Evolutionary conservation across 805 yeast genomes (phyloP), one percentile per base, ranked within the genome.

Genomic region (Yamadazyma tumulicola): DNA sequence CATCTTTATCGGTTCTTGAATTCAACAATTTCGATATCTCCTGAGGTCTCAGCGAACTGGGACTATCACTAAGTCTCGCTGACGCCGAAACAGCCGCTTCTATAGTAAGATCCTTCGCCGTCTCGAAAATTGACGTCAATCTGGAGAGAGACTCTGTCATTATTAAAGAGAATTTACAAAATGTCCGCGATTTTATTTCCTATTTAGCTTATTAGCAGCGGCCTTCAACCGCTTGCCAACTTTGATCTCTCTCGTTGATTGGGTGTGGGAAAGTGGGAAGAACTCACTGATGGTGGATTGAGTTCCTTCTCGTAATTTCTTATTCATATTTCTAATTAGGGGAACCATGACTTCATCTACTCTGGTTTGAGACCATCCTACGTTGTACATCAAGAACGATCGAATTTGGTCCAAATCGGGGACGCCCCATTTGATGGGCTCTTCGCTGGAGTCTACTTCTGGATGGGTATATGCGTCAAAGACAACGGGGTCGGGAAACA

Each of bases 321-420:
- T 69, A 54, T 88, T 88, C 63, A 88, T 72, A 47, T 82, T 88
- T 46, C 79, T 73, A 12, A 93, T 81, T 36, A 93, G 74, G 3
- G 98, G 99, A 13, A 89, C 69, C 52, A 93, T 63, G 3, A 88
- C 80, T 49, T 85, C 89, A 51, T 91, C 95, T 2, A 86, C 81
- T 39, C 76, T 72, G 6, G 72, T 79, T 48, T 77, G 78, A 2
- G 73, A 62, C 97, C 99, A 94, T 2, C 89, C 88, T 6, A 88
- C 78, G 29, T 77, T 77, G 29, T 61, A 66, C 72, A 74, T 74
- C 55, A 93, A 64, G 46, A 75, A 89, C 1, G 75, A 67, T 19
- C 97, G 62, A 32, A 93, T 63, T 45, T 77, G 78, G 47, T 88
- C 97, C 39, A 89, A 59, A 53, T 85, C 87, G 0, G 97, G 96